Percentiles rank a stretch among this genome's conserved stretches.
Conservation (phyloP, 352 stramenopile species). For the Thalassiosira ordinaria region DNA sequence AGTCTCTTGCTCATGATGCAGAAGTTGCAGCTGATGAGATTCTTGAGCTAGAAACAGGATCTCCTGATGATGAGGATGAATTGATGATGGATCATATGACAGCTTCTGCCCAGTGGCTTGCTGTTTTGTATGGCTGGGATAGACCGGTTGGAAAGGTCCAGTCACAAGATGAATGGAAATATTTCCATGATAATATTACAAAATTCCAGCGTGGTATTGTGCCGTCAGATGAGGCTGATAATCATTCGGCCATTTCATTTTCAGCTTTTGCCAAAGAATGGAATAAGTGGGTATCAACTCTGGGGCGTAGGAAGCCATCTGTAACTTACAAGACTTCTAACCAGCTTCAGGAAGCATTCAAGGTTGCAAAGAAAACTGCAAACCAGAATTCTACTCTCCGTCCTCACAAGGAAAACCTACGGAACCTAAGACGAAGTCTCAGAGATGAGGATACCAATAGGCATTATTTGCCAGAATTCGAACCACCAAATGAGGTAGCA, state of each 20-base stretch:
- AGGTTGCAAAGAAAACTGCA: conserved; percentile 5
- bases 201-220: no score
- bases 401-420: no score
- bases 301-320: not conserved
- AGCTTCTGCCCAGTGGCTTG: conserved; percentile 20
- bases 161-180: conserved; percentile 21
- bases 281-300: conserved; percentile 5
- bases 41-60: conserved; percentile 4
- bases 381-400: conserved; percentile 1
- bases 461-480: no score
- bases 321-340: no score
- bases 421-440: not conserved
- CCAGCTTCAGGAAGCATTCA: conserved; percentile 6
- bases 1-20: not conserved
- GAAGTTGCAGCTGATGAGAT: not conserved
- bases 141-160: conserved; percentile 10
- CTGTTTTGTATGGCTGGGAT: not conserved
- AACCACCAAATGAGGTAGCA: no score
- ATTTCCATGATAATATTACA: conserved; percentile 17
- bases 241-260: conserved; percentile 11
- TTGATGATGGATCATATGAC: not conserved
- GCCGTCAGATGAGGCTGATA: conserved; percentile 25
- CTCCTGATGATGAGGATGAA: not conserved
- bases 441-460: not conserved
- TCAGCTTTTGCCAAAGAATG: conserved; percentile 16